Base-by-base conservation (phyloP, 2,329 filamentous ascomycete species). In the Penicillium vulpinum region DNA sequence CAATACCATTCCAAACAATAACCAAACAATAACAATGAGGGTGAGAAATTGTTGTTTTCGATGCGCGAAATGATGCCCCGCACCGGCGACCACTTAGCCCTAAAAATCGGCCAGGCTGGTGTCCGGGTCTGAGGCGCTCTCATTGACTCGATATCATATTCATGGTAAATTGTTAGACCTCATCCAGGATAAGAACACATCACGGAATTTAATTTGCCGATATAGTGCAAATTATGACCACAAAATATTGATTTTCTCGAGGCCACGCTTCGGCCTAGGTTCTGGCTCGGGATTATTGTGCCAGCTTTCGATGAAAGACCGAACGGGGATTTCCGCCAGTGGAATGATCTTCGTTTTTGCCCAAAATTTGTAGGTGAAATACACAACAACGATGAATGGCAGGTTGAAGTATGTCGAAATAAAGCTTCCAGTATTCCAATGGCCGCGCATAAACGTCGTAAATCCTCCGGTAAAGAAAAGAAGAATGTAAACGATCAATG, bases 401-500 rank as follows among this genome's bases (percentile, higher is more conserved):
- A 87, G 80, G n/a, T 83, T 83, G 24, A 86, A 75, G 63, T 87
- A 87, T 0, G 81, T 78, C 0, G 83, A 83, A 54, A 80, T 74
- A 0, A 84, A 83, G 65, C 85, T 86, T 68, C 90, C 89, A 8
- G 88, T 82, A 33, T 22, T 55, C 67, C 67, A 70, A 16, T 62
- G 50, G 0, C 62, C 61, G 5, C 64, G 57, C 31, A 69, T 62
- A 24, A 70, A 70, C 0, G 63, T 66, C 11, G 85, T 80, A 70
- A 89, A 91, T 0, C 87, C 88, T 60, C 88, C 88, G 51, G 88
- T 86, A 5, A 91, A 72, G 10, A 83, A 85, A 2, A 91, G 75
- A n/a, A 90, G 68, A 3, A 73, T 64, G 36, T 89, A 81, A 21
- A 86, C 63, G 18, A 81, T 64, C 3, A 89, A 80, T 6, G 81